These are phyloP conservation scores for Mucor racemosus DNA, from an alignment of 371 early-diverging fungal species.

Conservation along the genomic window DNA sequence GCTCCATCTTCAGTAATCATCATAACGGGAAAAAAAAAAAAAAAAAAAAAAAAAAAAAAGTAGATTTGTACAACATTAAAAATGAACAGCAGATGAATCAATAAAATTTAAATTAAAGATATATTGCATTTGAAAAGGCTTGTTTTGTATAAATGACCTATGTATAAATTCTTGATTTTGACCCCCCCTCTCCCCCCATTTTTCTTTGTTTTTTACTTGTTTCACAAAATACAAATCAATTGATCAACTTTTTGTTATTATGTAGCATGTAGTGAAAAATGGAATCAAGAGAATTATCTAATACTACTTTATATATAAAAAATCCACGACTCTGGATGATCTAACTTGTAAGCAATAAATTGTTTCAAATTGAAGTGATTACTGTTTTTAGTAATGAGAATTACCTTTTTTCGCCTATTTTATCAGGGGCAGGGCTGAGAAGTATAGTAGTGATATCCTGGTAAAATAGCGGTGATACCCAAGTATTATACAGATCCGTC, in stretches of 20 bases:
- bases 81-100: not conserved
- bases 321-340: not conserved
- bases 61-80: not conserved
- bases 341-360: not conserved
- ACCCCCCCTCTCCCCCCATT: not conserved
- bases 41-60: too few species aligned
- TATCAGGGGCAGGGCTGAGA: not conserved
- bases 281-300: not conserved
- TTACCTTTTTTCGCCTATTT: not conserved
- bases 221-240: not conserved
- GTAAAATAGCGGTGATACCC: not conserved
- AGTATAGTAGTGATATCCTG: not conserved
- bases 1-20: not conserved
- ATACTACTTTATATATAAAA: not conserved
- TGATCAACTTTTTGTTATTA: not conserved
- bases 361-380: conserved; percentile 1
- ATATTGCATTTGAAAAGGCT: not conserved
- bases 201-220: not conserved
- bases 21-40: not conserved
- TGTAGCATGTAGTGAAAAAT: not conserved
- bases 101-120: not conserved
- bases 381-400: not conserved
- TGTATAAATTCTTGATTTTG: not conserved
- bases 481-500: not conserved
- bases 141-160: not conserved